Conservation (phyloP, 1,284 basidiomycete genomes). For the Albatrellus sp. region DNA sequence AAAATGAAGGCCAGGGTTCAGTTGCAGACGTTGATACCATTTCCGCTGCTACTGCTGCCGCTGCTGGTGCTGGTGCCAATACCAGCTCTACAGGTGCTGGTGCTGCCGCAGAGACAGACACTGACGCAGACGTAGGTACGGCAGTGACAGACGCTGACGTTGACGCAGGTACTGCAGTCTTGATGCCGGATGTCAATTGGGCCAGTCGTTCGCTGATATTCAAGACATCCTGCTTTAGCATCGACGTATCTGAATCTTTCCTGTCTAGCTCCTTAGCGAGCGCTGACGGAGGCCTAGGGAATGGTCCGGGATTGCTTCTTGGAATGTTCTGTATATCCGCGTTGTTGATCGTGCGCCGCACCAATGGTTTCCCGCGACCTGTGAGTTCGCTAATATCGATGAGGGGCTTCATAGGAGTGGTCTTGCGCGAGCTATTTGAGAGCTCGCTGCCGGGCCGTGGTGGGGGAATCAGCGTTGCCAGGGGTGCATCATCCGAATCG, state of each 20-base stretch:
- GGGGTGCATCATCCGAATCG: constrained; percentile 26
- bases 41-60: neutral
- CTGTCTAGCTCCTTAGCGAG: neutral
- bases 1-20: neutral
- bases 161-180: neutral
- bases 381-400: constrained; percentile 31
- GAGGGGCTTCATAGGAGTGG: constrained; percentile 30
- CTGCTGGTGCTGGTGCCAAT: neutral
- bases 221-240: constrained; percentile 7
- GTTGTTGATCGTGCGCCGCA: constrained; percentile 11
- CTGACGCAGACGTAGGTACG: neutral
- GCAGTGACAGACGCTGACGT: neutral
- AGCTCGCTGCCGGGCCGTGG: constrained; percentile 30
- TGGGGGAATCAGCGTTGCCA: constrained; percentile 26
- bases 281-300: neutral
- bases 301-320: neutral
- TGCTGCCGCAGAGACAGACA: neutral
- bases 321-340: constrained; percentile 6
- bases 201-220: constrained; percentile 13
- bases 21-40: neutral
- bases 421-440: constrained; percentile 24
- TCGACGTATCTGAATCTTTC: too few species aligned
- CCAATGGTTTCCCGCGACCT: constrained; percentile 9
- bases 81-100: neutral
- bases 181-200: constrained; percentile 8